Percentiles rank a stretch among this genome's conserved stretches.
Conservation (phyloP, 176 grass and related monocot genomes). For the Triticum timopheevii region DNA sequence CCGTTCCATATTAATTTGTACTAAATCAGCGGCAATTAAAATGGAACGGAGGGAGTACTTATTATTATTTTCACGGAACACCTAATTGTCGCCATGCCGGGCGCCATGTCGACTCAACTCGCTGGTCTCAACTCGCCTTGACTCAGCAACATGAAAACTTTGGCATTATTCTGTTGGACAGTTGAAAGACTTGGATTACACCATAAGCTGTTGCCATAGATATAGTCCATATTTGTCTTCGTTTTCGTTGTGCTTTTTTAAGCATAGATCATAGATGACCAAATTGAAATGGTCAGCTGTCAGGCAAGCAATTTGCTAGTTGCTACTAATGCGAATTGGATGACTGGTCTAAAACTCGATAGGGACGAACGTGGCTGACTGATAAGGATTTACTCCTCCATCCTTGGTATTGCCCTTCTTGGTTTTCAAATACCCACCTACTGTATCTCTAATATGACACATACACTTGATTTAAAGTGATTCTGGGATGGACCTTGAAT, state of each 20-base stretch:
- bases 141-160: not conserved
- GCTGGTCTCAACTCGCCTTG: not conserved
- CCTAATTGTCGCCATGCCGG: not conserved
- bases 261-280: conserved; percentile 1
- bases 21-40: too few species aligned
- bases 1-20: too few species aligned
- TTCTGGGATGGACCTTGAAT: not conserved
- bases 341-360: not conserved
- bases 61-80: not conserved
- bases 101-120: not conserved
- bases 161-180: not conserved
- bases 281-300: conserved; percentile 7
- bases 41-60: not conserved
- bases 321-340: not conserved
- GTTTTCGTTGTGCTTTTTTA: not conserved
- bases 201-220: not conserved
- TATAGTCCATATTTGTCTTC: not conserved
- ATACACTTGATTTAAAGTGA: conserved; percentile 19
- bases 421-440: not conserved
- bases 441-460: not conserved
- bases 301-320: not conserved
- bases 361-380: not conserved
- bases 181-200: not conserved
- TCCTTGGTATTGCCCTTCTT: conserved; percentile 2
- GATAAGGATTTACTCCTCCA: not conserved